Evolutionary conservation across 2,329 filamentous ascomycete genomes (phyloP).

Genomic region (Colletotrichum gigasporum): DNA sequence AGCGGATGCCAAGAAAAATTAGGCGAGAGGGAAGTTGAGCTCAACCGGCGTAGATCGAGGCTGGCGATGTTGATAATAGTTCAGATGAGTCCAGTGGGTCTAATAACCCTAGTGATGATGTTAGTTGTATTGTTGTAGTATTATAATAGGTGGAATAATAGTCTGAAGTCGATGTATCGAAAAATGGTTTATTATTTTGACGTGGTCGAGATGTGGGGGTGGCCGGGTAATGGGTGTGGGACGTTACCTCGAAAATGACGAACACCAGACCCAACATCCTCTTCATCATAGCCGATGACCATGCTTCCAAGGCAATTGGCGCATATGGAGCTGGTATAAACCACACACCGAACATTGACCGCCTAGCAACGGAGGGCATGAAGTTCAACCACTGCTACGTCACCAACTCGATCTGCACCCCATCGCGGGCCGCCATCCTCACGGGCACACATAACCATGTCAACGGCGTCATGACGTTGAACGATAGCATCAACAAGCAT

Average conservation of each 20-base stretch:
- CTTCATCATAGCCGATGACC: conserved; percentile 66
- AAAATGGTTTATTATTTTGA: too few species aligned
- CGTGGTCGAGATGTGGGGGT: too few species aligned
- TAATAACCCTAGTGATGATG: too few species aligned
- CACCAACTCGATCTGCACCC: conserved; percentile 63
- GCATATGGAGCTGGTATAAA: conserved; percentile 62
- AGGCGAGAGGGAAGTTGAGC: too few species aligned
- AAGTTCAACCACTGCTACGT: conserved; percentile 63
- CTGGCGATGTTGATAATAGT: too few species aligned
- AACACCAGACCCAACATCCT: conserved; percentile 43
- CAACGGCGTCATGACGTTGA: conserved; percentile 60
- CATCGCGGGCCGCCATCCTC: conserved; percentile 59
- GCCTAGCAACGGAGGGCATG: conserved; percentile 59
- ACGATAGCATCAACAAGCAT: conserved; percentile 58
- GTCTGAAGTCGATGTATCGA: too few species aligned
- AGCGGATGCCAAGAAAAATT: too few species aligned
- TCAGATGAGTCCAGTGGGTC: too few species aligned
- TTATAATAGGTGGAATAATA: too few species aligned
- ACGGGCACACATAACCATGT: conserved; percentile 63
- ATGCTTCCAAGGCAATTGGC: conserved; percentile 59
- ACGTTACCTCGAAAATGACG: background rate
- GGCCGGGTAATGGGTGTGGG: too few species aligned
- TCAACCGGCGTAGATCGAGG: too few species aligned
- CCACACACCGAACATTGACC: conserved; percentile 59
- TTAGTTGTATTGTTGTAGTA: too few species aligned